Base-by-base conservation (phyloP, 1,284 basidiomycete species). In the Papiliotrema flavescens region DNA sequence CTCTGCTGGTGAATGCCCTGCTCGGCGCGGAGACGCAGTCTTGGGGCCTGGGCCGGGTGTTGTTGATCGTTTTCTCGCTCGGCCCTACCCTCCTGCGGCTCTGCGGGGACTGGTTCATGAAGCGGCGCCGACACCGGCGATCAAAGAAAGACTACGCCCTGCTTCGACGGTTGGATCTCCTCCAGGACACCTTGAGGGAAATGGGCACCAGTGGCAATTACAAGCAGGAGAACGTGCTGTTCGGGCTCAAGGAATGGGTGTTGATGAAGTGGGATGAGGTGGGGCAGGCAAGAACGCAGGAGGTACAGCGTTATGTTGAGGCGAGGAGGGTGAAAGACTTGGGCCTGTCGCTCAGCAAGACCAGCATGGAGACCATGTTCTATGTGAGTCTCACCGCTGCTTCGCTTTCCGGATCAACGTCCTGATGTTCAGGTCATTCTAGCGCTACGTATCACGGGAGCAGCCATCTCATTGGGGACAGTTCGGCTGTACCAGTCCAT, bases 171-270 rank as follows among this genome's bases (percentile, higher is more conserved):
- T 32, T 5, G 26, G 19, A 15, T 24, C 24, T 4, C 11, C n/a
- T n/a, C 13, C 44, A 47, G n/a, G 32, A 22, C 41, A 78, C 80
- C 1, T 23, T 37, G 19, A 79, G 80, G 20, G 85, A 86, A 61
- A 76, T 90, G 43, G 87, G 84, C 0, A 82, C 85, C 65, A 86
- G 82, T 64, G 86, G 87, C 43, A 66, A 76, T 0, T 82, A 87
- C 67, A 83, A 87, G 24, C 84, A 86, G 23, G 89, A 92, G 71
- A 81, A 90, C 19, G 79, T 85, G 37, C 78, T 91, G 6, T 92
- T 90, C 68, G 87, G 87, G 6, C 79, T 91, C 11, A 85, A 84
- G 19, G 85, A 86, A 34, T 91, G 89, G 88, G 85, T 90, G 54
- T 75, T 91, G 54, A 79, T 82, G 51, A 82, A 82, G 2, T 91